Evolutionary conservation across 2,329 filamentous ascomycete species (phyloP), one percentile per base, ranked within the genome.

Genomic region (Metarhizium anisopliae): DNA sequence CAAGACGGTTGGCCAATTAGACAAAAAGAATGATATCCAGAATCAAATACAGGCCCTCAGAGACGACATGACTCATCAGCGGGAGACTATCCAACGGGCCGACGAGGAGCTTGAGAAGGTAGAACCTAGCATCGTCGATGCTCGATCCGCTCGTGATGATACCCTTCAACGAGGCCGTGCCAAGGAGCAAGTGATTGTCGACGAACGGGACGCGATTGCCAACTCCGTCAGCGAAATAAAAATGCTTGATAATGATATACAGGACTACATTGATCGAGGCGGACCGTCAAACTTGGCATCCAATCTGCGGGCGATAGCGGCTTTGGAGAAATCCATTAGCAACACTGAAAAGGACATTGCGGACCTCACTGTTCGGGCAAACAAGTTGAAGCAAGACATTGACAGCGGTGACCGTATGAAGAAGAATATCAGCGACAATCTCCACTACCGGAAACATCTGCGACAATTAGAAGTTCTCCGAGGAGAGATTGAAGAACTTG

Each of bases 381-480:
- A 95, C 70, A 85, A 85, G 62, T 79, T 96, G 52, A 87, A 87
- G 60, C 82, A 88, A 51, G 86, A 90, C 53, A 80, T 92, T 53
- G 83, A 85, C 63, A 90, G 91, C 64, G 88, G 89, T 56, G 88
- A 92, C 60, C 84, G 86, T 57, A 92, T 86, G 55, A 93, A 91
- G 72, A 87, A 89, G 63, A 91, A 89, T 60, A 96, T 99, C 62
- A 79, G 78, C 25, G 91, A 97, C 68, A 99, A 99, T 64, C 75
- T 97, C 53, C 85, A 85, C 59, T 96, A 91, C 68, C 88, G 94
- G 56, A 86, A 87, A 66, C 86, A 89, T 58, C 77, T 84, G 55
- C 81, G 84, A 55, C 79, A 85, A 42, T 77, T 96, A 2, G 79
- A 89, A 47, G 75, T 74, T 4, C 79, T 96, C 6, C 75, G 82